These are phyloP conservation scores for Globisporangium apiculatum DNA, from an alignment of 352 stramenopile species.

Conservation along the genomic window DNA sequence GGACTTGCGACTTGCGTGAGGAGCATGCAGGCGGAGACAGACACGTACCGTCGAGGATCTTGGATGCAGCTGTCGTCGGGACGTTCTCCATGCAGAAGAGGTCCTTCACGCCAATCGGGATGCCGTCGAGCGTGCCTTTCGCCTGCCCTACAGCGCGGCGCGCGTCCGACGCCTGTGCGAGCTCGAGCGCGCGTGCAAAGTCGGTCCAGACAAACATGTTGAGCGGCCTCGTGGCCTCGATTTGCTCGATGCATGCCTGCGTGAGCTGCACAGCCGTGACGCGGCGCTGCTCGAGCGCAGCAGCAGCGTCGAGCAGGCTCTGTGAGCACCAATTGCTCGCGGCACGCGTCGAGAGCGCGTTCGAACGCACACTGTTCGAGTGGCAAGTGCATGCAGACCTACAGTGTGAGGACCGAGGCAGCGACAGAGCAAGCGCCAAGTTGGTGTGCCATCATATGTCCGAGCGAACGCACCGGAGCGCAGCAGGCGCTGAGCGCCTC, in stretches of 20 bases:
- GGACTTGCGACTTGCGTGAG: background rate
- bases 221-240: slow-evolving; percentile 51
- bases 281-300: slow-evolving; percentile 34
- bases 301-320: slow-evolving; percentile 46
- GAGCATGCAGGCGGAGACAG: background rate
- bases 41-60: slow-evolving; percentile 69
- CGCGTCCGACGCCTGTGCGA: slow-evolving; percentile 76
- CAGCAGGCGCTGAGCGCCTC: background rate
- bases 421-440: background rate
- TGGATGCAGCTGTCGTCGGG: slow-evolving; percentile 84
- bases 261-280: slow-evolving; percentile 62
- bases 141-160: slow-evolving; percentile 34
- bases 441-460: background rate
- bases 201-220: slow-evolving; percentile 83
- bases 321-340: slow-evolving; percentile 57
- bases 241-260: slow-evolving; percentile 63
- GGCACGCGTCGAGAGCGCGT: slow-evolving; percentile 4
- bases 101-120: slow-evolving; percentile 95
- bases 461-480: background rate
- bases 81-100: slow-evolving; percentile 91
- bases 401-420: too few relatives aligned
- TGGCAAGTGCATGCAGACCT: background rate
- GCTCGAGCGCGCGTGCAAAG: slow-evolving; percentile 52
- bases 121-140: slow-evolving; percentile 86
- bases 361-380: slow-evolving; percentile 2